Evolutionary conservation across 2,329 filamentous ascomycete genomes (phyloP).

Genomic region (Trichoderma breve): DNA sequence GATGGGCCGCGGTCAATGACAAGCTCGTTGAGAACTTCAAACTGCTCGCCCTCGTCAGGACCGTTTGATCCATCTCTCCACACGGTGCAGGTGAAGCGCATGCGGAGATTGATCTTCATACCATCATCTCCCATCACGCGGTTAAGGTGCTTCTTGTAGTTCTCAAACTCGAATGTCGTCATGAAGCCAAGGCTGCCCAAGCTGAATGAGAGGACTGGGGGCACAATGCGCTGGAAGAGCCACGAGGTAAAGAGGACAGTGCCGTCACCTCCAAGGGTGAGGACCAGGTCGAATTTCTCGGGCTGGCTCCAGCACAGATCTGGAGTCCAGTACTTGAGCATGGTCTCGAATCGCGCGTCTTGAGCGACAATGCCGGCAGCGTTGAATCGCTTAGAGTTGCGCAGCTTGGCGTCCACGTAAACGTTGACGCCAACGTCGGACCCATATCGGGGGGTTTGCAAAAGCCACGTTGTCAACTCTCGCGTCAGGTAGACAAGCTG

Average conservation of each 20-base stretch:
- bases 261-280: constrained; percentile 82
- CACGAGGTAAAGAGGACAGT: constrained; percentile 86
- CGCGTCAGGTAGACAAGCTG: constrained; percentile 84
- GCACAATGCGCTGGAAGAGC: constrained; percentile 88
- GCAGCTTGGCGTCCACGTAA: constrained; percentile 95
- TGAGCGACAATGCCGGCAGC: constrained; percentile 68
- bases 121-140: constrained; percentile 90
- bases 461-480: constrained; percentile 83
- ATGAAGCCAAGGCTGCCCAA: constrained; percentile 84
- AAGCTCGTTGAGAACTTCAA: constrained; percentile 96
- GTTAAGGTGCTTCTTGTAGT: constrained; percentile 83
- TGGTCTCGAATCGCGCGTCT: constrained; percentile 72
- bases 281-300: constrained; percentile 91
- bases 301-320: constrained; percentile 92
- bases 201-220: constrained; percentile 80
- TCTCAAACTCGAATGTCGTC: constrained; percentile 82
- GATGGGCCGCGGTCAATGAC: constrained; percentile 97
- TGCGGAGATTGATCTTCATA: constrained; percentile 95
- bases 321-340: constrained; percentile 94
- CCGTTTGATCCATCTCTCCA: constrained; percentile 61
- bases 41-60: constrained; percentile 86
- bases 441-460: constrained; percentile 85
- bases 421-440: constrained; percentile 90
- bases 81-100: constrained; percentile 98
- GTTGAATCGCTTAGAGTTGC: constrained; percentile 83